phyloP scores from a whole-genome alignment of 164 flowering plant genomes.

The Kalanchoe fedtschenkoi region DNA sequence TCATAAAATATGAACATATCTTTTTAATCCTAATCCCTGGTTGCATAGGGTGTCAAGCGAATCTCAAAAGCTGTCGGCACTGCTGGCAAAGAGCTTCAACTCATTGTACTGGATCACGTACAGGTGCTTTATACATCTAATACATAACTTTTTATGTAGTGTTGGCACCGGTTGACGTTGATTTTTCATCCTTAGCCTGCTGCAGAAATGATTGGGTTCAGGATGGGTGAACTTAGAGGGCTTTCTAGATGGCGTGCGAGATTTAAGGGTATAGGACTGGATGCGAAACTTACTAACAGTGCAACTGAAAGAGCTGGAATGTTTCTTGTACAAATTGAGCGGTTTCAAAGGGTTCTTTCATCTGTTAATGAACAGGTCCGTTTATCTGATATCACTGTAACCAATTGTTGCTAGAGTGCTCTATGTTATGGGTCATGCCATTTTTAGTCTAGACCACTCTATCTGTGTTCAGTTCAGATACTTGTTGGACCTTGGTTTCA shows the following conservation, averaged over 20 bases:
- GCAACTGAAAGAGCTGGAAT: slow-evolving; percentile 83
- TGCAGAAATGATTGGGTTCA: slow-evolving; percentile 79
- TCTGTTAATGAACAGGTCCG: slow-evolving; percentile 72
- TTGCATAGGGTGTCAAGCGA: slow-evolving; percentile 69
- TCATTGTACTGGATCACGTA: slow-evolving; percentile 65
- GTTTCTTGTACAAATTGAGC: slow-evolving; percentile 74
- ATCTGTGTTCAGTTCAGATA: too few species aligned
- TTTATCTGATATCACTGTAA: slow-evolving; percentile 1
- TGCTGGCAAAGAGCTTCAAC: slow-evolving; percentile 87
- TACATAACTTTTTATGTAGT: not conserved
- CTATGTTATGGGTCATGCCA: not conserved
- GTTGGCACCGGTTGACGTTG: not conserved
- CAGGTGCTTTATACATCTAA: slow-evolving; percentile 38
- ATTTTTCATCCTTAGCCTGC: slow-evolving; percentile 57
- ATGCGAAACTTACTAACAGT: slow-evolving; percentile 56
- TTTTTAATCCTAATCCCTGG: not conserved
- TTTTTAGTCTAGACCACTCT: too few species aligned
- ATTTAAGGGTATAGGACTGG: slow-evolving; percentile 67
- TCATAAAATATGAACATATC: not conserved
- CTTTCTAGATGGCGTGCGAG: slow-evolving; percentile 94
- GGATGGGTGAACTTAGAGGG: slow-evolving; percentile 90
- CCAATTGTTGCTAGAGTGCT: not conserved
- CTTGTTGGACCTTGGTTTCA: too few species aligned
- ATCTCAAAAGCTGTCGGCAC: slow-evolving; percentile 56
- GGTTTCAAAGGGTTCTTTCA: slow-evolving; percentile 67